phyloP scores from a whole-genome alignment of 768 basidiomycete species.

The Paxillus involutus region DNA sequence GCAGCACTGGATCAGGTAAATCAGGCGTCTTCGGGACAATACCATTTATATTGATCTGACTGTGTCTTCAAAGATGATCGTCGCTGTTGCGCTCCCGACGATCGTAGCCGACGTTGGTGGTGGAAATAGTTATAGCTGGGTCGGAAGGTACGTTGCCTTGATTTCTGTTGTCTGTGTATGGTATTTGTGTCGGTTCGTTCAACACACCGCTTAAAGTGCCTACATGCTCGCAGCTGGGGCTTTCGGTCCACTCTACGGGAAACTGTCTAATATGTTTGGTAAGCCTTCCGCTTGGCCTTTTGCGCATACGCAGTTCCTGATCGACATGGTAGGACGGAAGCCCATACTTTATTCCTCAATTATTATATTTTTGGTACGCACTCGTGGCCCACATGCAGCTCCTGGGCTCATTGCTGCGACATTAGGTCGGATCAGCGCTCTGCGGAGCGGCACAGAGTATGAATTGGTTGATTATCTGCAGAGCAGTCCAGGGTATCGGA shows the following conservation, averaged over 20 bases:
- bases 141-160: conserved; percentile 51
- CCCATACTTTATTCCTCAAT: conserved; percentile 69
- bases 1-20: conserved; percentile 62
- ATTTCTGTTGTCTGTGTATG: not conserved
- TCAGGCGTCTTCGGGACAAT: not conserved
- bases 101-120: conserved; percentile 65
- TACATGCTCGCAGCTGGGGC: conserved; percentile 72
- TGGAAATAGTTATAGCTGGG: conserved; percentile 68
- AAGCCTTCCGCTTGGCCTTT: conserved; percentile 38
- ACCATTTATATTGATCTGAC: not conserved
- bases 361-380: conserved; percentile 60
- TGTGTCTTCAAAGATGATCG: conserved; percentile 47
- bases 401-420: not conserved
- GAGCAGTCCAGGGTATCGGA: conserved; percentile 83
- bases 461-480: conserved; percentile 72
- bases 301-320: conserved; percentile 9
- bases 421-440: conserved; percentile 72
- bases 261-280: conserved; percentile 62
- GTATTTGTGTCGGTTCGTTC: not conserved
- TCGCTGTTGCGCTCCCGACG: conserved; percentile 75
- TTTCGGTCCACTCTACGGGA: conserved; percentile 74
- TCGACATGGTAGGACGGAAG: conserved; percentile 48
- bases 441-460: conserved; percentile 81
- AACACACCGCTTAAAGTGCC: conserved; percentile 43
- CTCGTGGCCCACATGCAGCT: not conserved